Evolutionary conservation across 306 rosid genomes (phyloP).

Genomic region (apple (Malus domestica)): DNA sequence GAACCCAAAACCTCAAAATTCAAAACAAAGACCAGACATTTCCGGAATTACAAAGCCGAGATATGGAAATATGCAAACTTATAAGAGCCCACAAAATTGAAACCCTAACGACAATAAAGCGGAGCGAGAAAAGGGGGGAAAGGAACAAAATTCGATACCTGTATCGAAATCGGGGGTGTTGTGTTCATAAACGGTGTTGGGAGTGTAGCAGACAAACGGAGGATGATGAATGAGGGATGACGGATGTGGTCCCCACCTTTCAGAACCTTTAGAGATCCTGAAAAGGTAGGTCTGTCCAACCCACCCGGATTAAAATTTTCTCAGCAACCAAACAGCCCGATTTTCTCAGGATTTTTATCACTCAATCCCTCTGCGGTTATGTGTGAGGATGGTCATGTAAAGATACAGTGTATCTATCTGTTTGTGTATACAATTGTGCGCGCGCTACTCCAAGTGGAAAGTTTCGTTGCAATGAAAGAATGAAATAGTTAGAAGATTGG

Average conservation of each 20-base stretch:
- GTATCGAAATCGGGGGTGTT: conserved; percentile 48
- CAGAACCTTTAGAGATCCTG: conserved; percentile 12
- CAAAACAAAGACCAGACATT: not conserved
- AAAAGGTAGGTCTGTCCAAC: not conserved
- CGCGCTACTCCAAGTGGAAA: not conserved
- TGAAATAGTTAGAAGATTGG: not conserved
- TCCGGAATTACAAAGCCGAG: not conserved
- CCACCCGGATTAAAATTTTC: not conserved
- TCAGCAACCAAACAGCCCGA: not conserved
- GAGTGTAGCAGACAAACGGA: conserved; percentile 31
- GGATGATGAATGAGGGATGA: conserved; percentile 9
- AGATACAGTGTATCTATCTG: too few species aligned
- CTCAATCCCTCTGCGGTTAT: not conserved
- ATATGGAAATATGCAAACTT: conserved; percentile 6
- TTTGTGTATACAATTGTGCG: not conserved
- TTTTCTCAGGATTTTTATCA: not conserved
- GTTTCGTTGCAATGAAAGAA: not conserved
- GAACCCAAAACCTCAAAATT: not conserved
- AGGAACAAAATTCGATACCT: conserved; percentile 23
- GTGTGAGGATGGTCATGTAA: too few species aligned
- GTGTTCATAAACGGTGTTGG: conserved; percentile 53
- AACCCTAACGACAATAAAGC: not conserved
- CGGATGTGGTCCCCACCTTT: conserved; percentile 27
- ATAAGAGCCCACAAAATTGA: conserved; percentile 13
- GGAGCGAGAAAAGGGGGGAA: not conserved